Percentiles rank a stretch among this genome's conserved stretches.
These are phyloP conservation scores for Wickerhamomyces pijperi DNA, from an alignment of 805 yeast genomes.

Conservation along the genomic window DNA sequence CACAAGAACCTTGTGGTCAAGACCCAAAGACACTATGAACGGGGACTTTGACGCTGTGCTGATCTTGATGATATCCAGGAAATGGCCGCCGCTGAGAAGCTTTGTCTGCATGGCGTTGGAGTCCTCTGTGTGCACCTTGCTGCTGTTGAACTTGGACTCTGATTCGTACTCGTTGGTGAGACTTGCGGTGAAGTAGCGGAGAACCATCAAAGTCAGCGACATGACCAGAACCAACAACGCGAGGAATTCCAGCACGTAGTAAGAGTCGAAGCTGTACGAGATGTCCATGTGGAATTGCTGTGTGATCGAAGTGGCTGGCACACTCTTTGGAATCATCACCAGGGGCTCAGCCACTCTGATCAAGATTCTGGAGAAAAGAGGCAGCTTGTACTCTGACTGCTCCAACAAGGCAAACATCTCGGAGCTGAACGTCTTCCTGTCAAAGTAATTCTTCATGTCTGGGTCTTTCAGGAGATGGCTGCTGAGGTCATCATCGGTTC, in stretches of 20 bases:
- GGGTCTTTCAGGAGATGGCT: neutral
- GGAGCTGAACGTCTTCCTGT: constrained; percentile 11
- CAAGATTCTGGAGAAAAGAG: constrained; percentile 4
- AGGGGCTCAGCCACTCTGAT: constrained; percentile 20
- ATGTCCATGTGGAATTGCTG: constrained; percentile 14
- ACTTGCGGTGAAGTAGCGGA: constrained; percentile 26
- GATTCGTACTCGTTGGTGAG: constrained; percentile 12
- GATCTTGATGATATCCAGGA: constrained; percentile 50
- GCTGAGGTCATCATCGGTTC: neutral
- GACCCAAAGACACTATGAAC: constrained; percentile 57
- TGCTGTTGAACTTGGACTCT: constrained; percentile 4
- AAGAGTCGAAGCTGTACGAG: constrained; percentile 33
- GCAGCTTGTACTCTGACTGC: neutral
- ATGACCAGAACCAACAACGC: constrained; percentile 32
- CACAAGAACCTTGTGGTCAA: constrained; percentile 59
- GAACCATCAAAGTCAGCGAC: constrained; percentile 2
- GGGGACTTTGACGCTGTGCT: constrained; percentile 44
- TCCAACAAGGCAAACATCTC: constrained; percentile 9
- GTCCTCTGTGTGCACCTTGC: too few relatives aligned
- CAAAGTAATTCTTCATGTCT: constrained; percentile 8
- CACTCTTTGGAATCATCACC: constrained; percentile 8
- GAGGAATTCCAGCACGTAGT: constrained; percentile 45
- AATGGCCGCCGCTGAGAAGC: constrained; percentile 40
- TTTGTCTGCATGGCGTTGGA: constrained; percentile 23
- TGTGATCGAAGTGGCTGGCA: neutral